Conservation (phyloP, 2,329 filamentous ascomycete genomes). For the Ascochyta lentis region DNA sequence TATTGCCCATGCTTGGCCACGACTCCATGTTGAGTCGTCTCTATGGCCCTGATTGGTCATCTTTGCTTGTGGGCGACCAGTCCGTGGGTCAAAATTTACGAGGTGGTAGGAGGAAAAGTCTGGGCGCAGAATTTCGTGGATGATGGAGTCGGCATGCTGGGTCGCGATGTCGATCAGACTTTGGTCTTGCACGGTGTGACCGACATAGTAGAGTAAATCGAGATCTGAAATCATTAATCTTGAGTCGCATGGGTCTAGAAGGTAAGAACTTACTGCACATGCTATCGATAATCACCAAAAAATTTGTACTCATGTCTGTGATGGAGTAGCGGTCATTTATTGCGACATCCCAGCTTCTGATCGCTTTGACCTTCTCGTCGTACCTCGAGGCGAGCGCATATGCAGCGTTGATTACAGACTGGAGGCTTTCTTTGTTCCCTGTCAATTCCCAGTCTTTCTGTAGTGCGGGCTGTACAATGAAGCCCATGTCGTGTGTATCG, state of each 20-base stretch:
- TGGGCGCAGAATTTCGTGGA: slow-evolving; percentile 43
- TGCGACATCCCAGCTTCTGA: slow-evolving; percentile 58
- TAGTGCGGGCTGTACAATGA: slow-evolving; percentile 60
- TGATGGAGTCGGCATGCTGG: slow-evolving; percentile 48
- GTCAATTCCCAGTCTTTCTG: slow-evolving; percentile 58
- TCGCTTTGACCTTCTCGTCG: slow-evolving; percentile 51
- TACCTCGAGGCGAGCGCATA: slow-evolving; percentile 54
- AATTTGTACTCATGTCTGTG: slow-evolving; percentile 46
- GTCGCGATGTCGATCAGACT: slow-evolving; percentile 48
- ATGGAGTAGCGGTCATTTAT: slow-evolving; percentile 48
- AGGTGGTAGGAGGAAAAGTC: slow-evolving; percentile 53
- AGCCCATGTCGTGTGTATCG: slow-evolving; percentile 63
- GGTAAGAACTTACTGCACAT: slow-evolving; percentile 43
- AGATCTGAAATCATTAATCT: slow-evolving; percentile 36
- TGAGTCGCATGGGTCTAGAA: not conserved
- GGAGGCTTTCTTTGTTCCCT: slow-evolving; percentile 48
- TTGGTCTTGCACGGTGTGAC: slow-evolving; percentile 38
- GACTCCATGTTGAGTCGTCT: slow-evolving; percentile 55
- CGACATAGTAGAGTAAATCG: slow-evolving; percentile 50
- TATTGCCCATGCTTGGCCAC: slow-evolving; percentile 60
- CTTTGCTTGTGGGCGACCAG: slow-evolving; percentile 53
- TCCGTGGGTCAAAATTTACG: slow-evolving; percentile 55
- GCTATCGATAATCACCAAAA: slow-evolving; percentile 54
- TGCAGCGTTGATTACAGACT: slow-evolving; percentile 54
- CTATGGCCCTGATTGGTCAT: slow-evolving; percentile 58